A percentile compares a stretch with the other conserved stretches of the same genome.
phyloP scores from a whole-genome alignment of 2,329 filamentous ascomycete genomes.

The Hypomyces rosellus region DNA sequence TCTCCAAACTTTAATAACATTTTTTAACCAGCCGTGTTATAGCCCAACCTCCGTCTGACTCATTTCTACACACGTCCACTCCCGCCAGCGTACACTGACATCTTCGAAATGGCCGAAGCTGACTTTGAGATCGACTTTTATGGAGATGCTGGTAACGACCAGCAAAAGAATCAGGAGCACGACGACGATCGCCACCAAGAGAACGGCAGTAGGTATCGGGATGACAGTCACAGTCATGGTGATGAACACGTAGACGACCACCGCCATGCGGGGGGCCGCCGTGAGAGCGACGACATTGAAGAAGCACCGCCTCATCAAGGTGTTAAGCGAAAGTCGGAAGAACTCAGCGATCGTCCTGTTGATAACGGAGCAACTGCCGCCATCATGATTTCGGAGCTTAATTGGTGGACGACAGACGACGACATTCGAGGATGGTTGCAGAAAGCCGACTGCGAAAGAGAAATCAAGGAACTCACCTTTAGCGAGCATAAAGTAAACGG shows the following conservation, averaged over 20 bases:
- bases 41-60: background rate
- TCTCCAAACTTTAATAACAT: conserved; percentile 11
- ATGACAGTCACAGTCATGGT: conserved; percentile 34
- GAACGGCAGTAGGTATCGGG: conserved; percentile 34
- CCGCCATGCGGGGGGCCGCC: conserved; percentile 19
- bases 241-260: conserved; percentile 31
- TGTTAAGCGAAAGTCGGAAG: conserved; percentile 54
- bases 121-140: conserved; percentile 70
- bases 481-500: conserved; percentile 99
- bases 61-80: conserved; percentile 8
- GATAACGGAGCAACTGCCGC: conserved; percentile 60
- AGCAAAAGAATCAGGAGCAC: conserved; percentile 26
- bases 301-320: conserved; percentile 35
- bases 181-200: conserved; percentile 34
- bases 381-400: conserved; percentile 79
- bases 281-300: conserved; percentile 14
- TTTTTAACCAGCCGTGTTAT: background rate
- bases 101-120: conserved; percentile 55
- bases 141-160: conserved; percentile 49
- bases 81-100: conserved; percentile 12
- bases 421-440: conserved; percentile 84
- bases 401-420: conserved; percentile 97
- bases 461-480: conserved; percentile 89
- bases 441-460: conserved; percentile 72
- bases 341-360: conserved; percentile 48